A percentile compares a stretch with the other conserved stretches of the same genome.
phyloP scores from a whole-genome alignment of 1,139 yeast species.

The Hansenula anomala region DNA sequence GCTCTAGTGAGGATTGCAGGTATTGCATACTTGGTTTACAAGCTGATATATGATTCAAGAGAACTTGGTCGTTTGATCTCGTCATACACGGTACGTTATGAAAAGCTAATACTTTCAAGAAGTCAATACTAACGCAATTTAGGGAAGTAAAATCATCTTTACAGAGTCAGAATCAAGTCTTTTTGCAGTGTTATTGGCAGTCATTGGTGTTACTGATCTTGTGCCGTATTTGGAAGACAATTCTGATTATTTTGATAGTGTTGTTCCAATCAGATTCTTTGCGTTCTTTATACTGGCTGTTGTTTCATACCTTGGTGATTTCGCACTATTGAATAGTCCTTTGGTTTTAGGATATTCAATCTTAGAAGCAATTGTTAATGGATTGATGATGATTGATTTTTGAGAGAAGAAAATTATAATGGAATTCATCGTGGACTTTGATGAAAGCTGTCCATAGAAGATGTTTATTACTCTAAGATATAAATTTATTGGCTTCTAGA shows the following conservation, averaged over 20 bases:
- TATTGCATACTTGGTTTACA: not conserved
- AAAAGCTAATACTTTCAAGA: not conserved
- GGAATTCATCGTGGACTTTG: too few species aligned
- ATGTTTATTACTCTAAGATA: too few species aligned
- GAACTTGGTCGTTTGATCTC: not conserved
- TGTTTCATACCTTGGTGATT: not conserved
- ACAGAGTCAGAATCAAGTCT: slow-evolving; percentile 14
- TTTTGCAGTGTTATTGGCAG: slow-evolving; percentile 38
- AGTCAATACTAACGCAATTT: too few species aligned
- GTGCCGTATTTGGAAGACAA: slow-evolving; percentile 57
- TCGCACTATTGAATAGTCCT: not conserved
- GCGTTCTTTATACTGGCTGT: not conserved
- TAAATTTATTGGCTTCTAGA: too few species aligned
- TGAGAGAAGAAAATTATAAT: too few species aligned
- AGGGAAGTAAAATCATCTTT: not conserved
- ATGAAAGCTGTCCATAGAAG: too few species aligned
- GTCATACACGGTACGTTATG: not conserved
- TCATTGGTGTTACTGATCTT: slow-evolving; percentile 45
- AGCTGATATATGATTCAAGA: not conserved
- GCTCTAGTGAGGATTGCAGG: not conserved
- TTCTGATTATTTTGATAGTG: slow-evolving; percentile 49
- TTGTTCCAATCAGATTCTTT: slow-evolving; percentile 60
- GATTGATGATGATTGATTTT: not conserved
- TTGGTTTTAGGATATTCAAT: not conserved
- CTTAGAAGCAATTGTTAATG: not conserved